Conservation (phyloP, 176 grass and related monocot genomes). For the Musa itinerans region DNA sequence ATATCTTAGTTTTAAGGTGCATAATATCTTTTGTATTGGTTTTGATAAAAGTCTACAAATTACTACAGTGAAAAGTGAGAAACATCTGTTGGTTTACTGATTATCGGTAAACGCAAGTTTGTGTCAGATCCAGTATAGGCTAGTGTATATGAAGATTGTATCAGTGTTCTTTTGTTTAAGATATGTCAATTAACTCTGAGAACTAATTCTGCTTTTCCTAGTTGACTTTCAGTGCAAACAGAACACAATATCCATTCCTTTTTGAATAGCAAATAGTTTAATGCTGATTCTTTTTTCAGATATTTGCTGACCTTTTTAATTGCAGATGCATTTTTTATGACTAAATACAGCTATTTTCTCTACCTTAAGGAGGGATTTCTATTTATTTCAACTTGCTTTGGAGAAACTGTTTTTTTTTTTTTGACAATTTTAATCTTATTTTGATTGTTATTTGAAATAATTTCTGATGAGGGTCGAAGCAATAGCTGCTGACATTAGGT, state of each 20-base stretch:
- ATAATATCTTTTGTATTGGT: not conserved
- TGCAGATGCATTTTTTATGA: no score
- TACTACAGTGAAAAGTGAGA: no score
- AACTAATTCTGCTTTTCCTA: not conserved
- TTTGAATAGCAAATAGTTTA: no score
- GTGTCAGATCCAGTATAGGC: not conserved
- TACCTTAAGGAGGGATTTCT: no score
- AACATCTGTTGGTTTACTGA: not conserved
- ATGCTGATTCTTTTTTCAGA: no score
- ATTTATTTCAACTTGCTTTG: no score
- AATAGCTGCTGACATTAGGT: not conserved
- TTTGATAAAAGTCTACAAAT: no score
- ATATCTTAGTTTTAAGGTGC: not conserved
- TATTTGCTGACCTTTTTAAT: no score
- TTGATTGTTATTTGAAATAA: not conserved
- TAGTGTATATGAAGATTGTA: not conserved
- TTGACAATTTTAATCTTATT: not conserved
- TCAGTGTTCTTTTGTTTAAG: not conserved
- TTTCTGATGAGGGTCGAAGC: not conserved
- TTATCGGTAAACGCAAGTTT: not conserved
- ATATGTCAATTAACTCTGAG: not conserved
- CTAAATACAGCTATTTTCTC: no score
- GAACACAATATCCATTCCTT: not conserved
- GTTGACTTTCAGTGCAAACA: not conserved
- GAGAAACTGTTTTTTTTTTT: no score